Percentiles rank a stretch among this genome's conserved stretches.
These are phyloP conservation scores for Phragmites australis DNA, from an alignment of 176 grass and related monocot species.

Conservation along the genomic window DNA sequence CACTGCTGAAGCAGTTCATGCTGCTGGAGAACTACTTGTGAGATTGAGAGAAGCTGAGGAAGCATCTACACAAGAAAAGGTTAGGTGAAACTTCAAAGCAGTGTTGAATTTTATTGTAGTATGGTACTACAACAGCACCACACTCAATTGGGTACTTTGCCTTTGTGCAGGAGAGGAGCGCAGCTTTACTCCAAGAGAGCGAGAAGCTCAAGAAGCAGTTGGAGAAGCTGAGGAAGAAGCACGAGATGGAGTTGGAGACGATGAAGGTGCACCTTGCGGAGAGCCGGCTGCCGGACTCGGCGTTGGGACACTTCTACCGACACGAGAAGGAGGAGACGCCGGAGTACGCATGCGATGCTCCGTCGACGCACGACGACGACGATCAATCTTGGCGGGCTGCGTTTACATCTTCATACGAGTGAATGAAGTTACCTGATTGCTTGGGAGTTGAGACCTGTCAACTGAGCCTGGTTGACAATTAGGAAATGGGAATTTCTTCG, in stretches of 20 bases:
- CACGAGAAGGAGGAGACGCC: conserved; percentile 32
- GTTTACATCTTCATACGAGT: conserved; percentile 64
- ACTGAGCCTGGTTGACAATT: conserved; percentile 49
- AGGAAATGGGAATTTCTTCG: neutral
- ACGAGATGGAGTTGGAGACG: conserved; percentile 79
- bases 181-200: conserved; percentile 62
- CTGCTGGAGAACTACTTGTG: conserved; percentile 90
- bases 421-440: conserved; percentile 11
- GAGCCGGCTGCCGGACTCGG: conserved; percentile 87
- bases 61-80: conserved; percentile 65
- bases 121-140: too few relatives aligned
- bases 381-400: conserved; percentile 87
- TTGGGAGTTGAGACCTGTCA: conserved; percentile 34
- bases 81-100: conserved; percentile 12
- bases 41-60: conserved; percentile 91
- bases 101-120: too few relatives aligned
- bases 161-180: conserved; percentile 57
- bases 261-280: conserved; percentile 94
- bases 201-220: conserved; percentile 83
- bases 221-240: conserved; percentile 87
- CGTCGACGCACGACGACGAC: conserved; percentile 35
- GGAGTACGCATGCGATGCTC: conserved; percentile 26
- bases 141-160: conserved; percentile 10
- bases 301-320: conserved; percentile 63
- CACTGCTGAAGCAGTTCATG: conserved; percentile 95